These are phyloP conservation scores for Boletus insuetus DNA, from an alignment of 768 basidiomycete genomes.

Conservation along the genomic window DNA sequence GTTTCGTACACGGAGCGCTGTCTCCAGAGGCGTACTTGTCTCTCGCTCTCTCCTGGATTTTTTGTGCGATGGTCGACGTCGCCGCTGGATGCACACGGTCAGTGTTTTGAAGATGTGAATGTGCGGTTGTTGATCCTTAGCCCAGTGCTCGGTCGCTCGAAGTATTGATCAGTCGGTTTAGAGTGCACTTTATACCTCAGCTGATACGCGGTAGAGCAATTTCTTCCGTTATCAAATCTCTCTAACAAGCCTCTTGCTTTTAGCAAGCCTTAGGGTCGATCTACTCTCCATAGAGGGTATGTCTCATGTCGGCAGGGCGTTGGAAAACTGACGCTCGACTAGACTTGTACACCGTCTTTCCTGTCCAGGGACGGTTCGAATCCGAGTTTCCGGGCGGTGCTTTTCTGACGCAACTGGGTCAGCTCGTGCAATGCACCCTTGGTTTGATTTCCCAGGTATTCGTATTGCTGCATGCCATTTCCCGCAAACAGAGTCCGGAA, in stretches of 20 bases:
- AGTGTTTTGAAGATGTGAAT: constrained; percentile 7
- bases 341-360: constrained; percentile 20
- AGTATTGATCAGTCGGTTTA: constrained; percentile 30
- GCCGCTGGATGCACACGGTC: constrained; percentile 22
- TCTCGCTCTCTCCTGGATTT: constrained; percentile 31
- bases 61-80: constrained; percentile 22
- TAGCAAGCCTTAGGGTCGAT: constrained; percentile 27
- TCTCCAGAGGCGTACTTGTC: constrained; percentile 8
- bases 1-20: background rate
- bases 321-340: background rate
- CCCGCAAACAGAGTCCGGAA: constrained; percentile 22
- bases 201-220: constrained; percentile 34
- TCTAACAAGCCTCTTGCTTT: constrained; percentile 4
- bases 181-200: constrained; percentile 39
- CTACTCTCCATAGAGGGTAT: constrained; percentile 20
- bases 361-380: constrained; percentile 23
- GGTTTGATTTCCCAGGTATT: constrained; percentile 27
- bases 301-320: background rate
- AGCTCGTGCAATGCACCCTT: constrained; percentile 21
- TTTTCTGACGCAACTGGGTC: constrained; percentile 27
- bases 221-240: background rate
- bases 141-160: constrained; percentile 20
- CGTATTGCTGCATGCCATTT: constrained; percentile 19
- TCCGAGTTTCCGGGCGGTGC: constrained; percentile 36
- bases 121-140: background rate